Evolutionary conservation across 345 rosid genomes (phyloP).

Genomic region (Zanthoxylum bungeanum): DNA sequence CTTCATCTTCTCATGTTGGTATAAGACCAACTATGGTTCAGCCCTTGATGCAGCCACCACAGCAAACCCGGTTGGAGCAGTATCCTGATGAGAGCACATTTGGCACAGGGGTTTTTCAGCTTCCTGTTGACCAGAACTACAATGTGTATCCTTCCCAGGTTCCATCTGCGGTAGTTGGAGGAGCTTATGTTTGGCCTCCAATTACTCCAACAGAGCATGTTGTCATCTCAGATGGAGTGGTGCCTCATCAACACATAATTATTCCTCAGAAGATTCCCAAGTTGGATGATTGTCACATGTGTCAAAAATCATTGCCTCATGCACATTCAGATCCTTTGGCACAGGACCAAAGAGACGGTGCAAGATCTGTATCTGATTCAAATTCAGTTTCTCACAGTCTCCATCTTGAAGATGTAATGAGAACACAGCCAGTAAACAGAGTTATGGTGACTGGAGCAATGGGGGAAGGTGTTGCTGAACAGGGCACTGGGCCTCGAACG

Average conservation of each 20-base stretch:
- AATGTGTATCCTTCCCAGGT: conserved; percentile 36
- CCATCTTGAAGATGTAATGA: conserved; percentile 31
- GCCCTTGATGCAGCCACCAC: conserved; percentile 43
- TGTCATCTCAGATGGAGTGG: conserved; percentile 42
- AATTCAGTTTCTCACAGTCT: conserved; percentile 47
- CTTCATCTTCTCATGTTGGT: conserved; percentile 40
- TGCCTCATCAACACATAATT: conserved; percentile 32
- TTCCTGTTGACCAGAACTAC: conserved; percentile 51
- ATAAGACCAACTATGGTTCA: conserved; percentile 45
- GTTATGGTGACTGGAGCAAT: conserved; percentile 28
- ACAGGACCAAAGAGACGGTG: conserved; percentile 33
- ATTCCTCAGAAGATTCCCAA: conserved; percentile 34
- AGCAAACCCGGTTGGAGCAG: conserved; percentile 36
- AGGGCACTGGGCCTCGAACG: conserved; percentile 29
- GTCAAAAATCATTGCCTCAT: conserved; percentile 69
- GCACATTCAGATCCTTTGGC: conserved; percentile 59
- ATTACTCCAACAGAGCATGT: conserved; percentile 36
- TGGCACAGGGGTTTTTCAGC: conserved; percentile 40
- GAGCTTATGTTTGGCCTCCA: conserved; percentile 53
- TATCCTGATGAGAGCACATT: conserved; percentile 35
- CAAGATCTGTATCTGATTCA: conserved; percentile 23
- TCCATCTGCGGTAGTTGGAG: conserved; percentile 38
- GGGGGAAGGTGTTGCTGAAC: conserved; percentile 38
- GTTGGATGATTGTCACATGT: conserved; percentile 55
- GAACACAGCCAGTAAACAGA: conserved; percentile 25